These are phyloP conservation scores for Blumeriella jaapii DNA, from an alignment of 2,329 filamentous ascomycete species.

Conservation along the genomic window DNA sequence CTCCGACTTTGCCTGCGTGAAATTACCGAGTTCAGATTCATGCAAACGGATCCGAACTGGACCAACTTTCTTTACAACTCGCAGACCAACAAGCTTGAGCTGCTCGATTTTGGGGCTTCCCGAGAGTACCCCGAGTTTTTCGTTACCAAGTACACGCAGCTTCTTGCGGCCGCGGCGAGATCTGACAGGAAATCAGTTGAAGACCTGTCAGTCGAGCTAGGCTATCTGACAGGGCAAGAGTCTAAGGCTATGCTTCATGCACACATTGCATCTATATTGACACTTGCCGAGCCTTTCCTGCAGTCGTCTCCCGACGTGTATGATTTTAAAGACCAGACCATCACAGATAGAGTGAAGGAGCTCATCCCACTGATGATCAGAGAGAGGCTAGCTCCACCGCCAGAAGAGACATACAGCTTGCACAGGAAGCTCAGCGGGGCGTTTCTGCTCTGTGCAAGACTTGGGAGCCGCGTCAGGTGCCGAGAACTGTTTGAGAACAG, in stretches of 20 bases:
- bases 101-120: constrained; percentile 91
- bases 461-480: constrained; percentile 76
- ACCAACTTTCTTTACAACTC: constrained; percentile 94
- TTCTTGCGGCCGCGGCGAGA: constrained; percentile 69
- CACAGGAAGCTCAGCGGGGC: constrained; percentile 93
- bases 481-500: constrained; percentile 59
- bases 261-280: constrained; percentile 78
- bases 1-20: constrained; percentile 85
- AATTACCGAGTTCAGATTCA: constrained; percentile 89
- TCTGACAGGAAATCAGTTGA: constrained; percentile 54
- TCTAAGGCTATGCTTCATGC: constrained; percentile 78
- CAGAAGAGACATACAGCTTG: constrained; percentile 93
- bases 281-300: constrained; percentile 84
- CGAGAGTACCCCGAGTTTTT: constrained; percentile 76
- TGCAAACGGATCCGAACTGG: constrained; percentile 99
- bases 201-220: constrained; percentile 61
- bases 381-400: constrained; percentile 79
- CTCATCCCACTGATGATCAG: constrained; percentile 89
- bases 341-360: constrained; percentile 80
- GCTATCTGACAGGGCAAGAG: constrained; percentile 88
- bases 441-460: constrained; percentile 77
- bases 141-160: constrained; percentile 64
- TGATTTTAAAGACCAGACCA: constrained; percentile 89
- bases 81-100: constrained; percentile 59
- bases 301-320: constrained; percentile 68